Percentiles rank a stretch among this genome's conserved stretches.
Conservation (phyloP, 257 asterid genomes). For the Solanum medicagineum region DNA sequence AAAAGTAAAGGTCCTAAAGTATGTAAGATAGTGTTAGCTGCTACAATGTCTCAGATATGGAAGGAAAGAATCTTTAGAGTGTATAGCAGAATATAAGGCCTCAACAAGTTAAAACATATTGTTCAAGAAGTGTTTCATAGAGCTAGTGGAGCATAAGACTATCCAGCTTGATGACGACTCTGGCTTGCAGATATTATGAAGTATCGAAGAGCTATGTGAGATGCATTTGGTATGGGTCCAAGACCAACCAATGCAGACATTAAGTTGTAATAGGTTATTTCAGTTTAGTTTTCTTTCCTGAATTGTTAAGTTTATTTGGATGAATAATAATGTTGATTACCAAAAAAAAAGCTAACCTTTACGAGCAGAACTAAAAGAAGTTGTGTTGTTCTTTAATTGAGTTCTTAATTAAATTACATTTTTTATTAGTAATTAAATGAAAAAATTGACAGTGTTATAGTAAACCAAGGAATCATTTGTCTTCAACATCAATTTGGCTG, state of each 20-base stretch:
- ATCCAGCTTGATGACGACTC: too few relatives aligned
- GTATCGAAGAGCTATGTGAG: not conserved
- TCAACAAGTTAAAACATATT: not conserved
- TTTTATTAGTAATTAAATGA: too few relatives aligned
- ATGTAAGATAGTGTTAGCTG: not conserved
- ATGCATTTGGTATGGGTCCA: not conserved
- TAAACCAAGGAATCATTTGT: too few relatives aligned
- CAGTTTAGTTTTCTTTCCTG: too few relatives aligned
- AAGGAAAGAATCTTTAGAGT: not conserved
- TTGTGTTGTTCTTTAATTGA: too few relatives aligned
- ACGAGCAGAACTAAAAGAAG: too few relatives aligned
- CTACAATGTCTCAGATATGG: not conserved
- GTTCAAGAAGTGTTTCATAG: not conserved
- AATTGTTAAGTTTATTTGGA: too few relatives aligned
- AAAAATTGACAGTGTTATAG: too few relatives aligned
- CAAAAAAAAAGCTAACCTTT: too few relatives aligned
- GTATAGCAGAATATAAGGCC: not conserved
- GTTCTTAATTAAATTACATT: too few relatives aligned
- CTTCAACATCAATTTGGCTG: too few relatives aligned
- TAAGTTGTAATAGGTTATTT: not conserved
- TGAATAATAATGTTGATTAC: too few relatives aligned
- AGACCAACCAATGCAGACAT: not conserved
- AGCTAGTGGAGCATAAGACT: not conserved
- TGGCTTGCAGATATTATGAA: not conserved
- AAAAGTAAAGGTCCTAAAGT: not conserved